Base-by-base conservation (phyloP, 2,329 filamentous ascomycete genomes). In the Beauveria scarabaeidicola region DNA sequence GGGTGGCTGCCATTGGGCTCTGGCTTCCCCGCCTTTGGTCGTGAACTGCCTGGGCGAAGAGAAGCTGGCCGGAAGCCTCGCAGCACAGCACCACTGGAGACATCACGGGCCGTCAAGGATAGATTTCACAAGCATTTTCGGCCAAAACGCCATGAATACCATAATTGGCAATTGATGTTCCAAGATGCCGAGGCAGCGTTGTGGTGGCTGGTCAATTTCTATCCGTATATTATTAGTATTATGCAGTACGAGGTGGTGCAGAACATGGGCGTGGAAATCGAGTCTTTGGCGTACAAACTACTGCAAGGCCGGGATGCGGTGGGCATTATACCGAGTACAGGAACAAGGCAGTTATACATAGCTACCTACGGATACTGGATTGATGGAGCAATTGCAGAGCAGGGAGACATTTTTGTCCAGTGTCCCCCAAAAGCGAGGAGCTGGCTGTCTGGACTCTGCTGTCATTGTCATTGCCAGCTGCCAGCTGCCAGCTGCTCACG, bases 51-150 rank as follows among this genome's bases (percentile, higher is more conserved):
- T 17, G 43, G 53, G 53, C 43, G 21, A 38, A 21, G 27, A 47
- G 41, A 17, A 15, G 43, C 15, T 11, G 32, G n/a, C 13, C 3
- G 7, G n/a, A 4, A 47, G 15, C 2, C 32, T 27, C 19, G 11
- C 27, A 38, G 46, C 17, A 44, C 3, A 25, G 5, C 44, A 48
- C 25, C n/a, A 10, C 29, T 19, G 29, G 9, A 32, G 32, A 17
- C 32, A 41, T 43, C 36, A 51, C 44, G 17, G 36, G 46, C 55
- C 43, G 51, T 38, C 32, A 27, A 10, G 5, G 8, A 48, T 44
- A 25, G 44, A 57, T 41, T 58, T 58, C 55, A 58, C 55, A 21
- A 58, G 55, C 55, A 43, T 44, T 58, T 58, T 23, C 29, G 32
- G 36, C 15, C 21, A 44, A 43, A 58, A 17, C 55, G 55, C 55